Evolutionary conservation across 129 eudicot genomes (phyloP).

Genomic region (Silybum marianum): DNA sequence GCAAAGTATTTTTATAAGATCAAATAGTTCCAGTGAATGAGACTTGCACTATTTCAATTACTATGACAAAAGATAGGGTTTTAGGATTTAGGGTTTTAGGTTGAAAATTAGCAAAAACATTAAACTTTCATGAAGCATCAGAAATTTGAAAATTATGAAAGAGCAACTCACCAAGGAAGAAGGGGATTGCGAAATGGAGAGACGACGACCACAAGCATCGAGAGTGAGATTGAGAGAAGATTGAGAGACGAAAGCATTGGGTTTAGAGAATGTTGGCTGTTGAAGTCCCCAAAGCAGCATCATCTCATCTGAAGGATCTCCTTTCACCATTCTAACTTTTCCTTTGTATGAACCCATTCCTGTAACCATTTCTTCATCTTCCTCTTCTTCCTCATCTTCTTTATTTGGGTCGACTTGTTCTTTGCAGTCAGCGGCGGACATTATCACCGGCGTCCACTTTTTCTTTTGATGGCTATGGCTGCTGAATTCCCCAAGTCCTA

Average conservation of each 20-base stretch:
- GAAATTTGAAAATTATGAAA: not conserved
- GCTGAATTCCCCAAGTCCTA: not conserved
- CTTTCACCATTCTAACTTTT: constrained; percentile 47
- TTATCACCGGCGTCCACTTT: constrained; percentile 12
- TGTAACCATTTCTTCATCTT: constrained; percentile 28
- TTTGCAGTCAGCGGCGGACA: constrained; percentile 17
- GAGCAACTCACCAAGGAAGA: constrained; percentile 59
- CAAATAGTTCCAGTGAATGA: not conserved
- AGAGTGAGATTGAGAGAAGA: constrained; percentile 64
- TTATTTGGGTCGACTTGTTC: constrained; percentile 11
- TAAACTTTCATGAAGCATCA: not conserved
- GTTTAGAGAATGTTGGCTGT: constrained; percentile 72
- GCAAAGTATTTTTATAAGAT: not conserved
- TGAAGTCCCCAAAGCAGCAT: constrained; percentile 91
- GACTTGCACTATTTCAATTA: not conserved
- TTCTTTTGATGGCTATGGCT: not conserved
- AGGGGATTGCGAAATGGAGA: constrained; percentile 86
- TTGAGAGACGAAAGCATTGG: constrained; percentile 73
- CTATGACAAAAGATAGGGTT: not conserved
- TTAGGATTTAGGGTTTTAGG: constrained; percentile 17
- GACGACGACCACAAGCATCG: constrained; percentile 87
- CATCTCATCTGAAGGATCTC: constrained; percentile 62
- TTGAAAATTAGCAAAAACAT: not conserved
- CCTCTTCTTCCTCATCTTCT: constrained; percentile 31
- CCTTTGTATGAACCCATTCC: constrained; percentile 71